Base-by-base conservation (phyloP, 1,139 yeast genomes). In the Suhomyces terraborum region DNA sequence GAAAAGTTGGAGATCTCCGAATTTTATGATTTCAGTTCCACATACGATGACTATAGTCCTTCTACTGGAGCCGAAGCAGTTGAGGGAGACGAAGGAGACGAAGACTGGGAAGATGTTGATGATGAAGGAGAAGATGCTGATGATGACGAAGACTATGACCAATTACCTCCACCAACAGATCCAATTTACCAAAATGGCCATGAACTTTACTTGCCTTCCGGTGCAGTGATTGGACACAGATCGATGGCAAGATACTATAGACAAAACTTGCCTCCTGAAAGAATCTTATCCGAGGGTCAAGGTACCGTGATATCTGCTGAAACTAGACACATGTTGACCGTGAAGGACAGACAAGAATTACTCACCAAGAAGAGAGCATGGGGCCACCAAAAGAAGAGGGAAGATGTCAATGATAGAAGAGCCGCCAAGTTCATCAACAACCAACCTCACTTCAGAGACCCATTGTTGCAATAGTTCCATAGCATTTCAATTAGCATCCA, bases 291-390 rank as follows among this genome's bases (percentile, higher is more conserved):
- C 23, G 96, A 89, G 60, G 98, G 96, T 35, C 96, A 88, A 67
- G 94, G 95, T 51, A 93, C 98, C 0, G 84, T 93, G 21, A 76
- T 88, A 58, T 95, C 97, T 24, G 97, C 96, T 2, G 97, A 91
- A 59, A 79, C 91, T 3, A 80, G 96, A 66, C 85, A 81, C 43
- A 73, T 84, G 68, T 69, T 80, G 50, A 61, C 70, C 25, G 67
- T 77, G 37, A 63, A 70, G 52, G 78, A 78, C 56, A 75, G 78
- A 61, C 63, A 75, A 49, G 77, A 77, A 43, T 67, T 80, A 38
- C 79, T 82, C 36, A 72, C 71, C 29, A 82, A 82, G 64, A 88
- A 88, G 77, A 77, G 87, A 58, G 79, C 75, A 7, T 89, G 96
- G 98, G 77, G 73, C 55, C 77, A 78, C 36, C 82, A 84, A 60